Evolutionary conservation across 1,139 yeast genomes (phyloP), one percentile per base, ranked within the genome.

Genomic region (Barnettozyma hawaiiensis): DNA sequence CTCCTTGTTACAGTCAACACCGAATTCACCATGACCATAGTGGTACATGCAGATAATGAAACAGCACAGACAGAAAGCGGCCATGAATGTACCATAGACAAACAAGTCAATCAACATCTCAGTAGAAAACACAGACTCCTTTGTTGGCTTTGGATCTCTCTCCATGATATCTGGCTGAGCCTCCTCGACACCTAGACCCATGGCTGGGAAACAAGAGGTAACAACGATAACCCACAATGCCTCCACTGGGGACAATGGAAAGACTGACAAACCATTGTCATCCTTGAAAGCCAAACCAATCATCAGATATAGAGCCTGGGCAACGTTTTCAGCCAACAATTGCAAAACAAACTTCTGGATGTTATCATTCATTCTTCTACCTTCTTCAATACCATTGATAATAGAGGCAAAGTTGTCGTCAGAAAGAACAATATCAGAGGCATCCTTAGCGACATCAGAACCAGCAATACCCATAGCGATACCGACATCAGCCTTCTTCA

Each of bases 381-480:
- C 94, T 62, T 85, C 94, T 63, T 83, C 90, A 50, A 84, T 77
- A 18, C 87, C 92, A 62, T 80, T 78, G 46, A 82, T 70, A 58
- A 83, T 82, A 12, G 89, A 81, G 3, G 90, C 82, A 63, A 83
- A 83, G 60, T 83, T 83, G 59, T 83, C 92, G 60, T 82, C 89
- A 18, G 82, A 73, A 46, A 83, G 69, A 31, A 83, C 82, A 61
- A 83, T 81, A 60, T 83, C 92, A 20, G 86, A 75, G 3, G 87
- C 89, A 58, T 83, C 87, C 60, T 83, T 83, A 22, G 92, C 92
- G 36, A 83, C 90, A 62, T 83, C 92, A 11, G 87, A 80, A 10
- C 90, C 92, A 50, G 82, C 78, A 57, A 80, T 71, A 39, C 92
- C 92, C 92, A 83, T 83, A 12, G 90, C 87, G 59, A 84, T 83